A percentile compares a stretch with the other conserved stretches of the same genome.
Evolutionary conservation across 1,284 basidiomycete genomes (phyloP).

Genomic region (Afroboletus lepidellus): DNA sequence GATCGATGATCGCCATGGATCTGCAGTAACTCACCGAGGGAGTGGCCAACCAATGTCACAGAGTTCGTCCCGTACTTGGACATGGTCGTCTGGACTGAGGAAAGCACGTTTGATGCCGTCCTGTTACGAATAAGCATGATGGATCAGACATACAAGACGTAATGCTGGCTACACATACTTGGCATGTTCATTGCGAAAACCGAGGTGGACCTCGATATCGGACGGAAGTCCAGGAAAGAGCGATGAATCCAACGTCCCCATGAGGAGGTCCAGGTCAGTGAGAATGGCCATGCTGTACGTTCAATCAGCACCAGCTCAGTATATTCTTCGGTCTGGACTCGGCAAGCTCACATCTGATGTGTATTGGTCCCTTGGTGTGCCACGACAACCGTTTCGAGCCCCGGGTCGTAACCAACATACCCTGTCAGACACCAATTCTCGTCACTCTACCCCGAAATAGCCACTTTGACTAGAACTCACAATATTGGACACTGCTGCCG

Average conservation of each 20-base stretch:
- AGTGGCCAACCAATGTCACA: slow-evolving; percentile 56
- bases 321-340: background rate
- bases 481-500: slow-evolving; percentile 49
- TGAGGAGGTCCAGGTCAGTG: slow-evolving; percentile 48
- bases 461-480: slow-evolving; percentile 26
- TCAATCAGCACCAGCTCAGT: background rate
- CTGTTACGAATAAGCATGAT: slow-evolving; percentile 28
- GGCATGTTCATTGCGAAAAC: slow-evolving; percentile 55
- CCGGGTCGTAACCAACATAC: slow-evolving; percentile 38
- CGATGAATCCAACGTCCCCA: slow-evolving; percentile 38
- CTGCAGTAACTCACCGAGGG: slow-evolving; percentile 41
- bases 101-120: slow-evolving; percentile 47
- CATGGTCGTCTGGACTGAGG: slow-evolving; percentile 46
- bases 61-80: slow-evolving; percentile 37
- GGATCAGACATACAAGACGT: background rate
- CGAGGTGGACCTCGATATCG: slow-evolving; percentile 51
- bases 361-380: slow-evolving; percentile 36
- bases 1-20: background rate
- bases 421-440: slow-evolving; percentile 19
- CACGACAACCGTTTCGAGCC: slow-evolving; percentile 31
- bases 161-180: slow-evolving; percentile 37
- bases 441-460: background rate
- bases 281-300: slow-evolving; percentile 45
- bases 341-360: slow-evolving; percentile 22
- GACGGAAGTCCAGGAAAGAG: slow-evolving; percentile 59